Conservation (phyloP, 148 eudicot genomes). For the Vaccinium vitisidaea region DNA sequence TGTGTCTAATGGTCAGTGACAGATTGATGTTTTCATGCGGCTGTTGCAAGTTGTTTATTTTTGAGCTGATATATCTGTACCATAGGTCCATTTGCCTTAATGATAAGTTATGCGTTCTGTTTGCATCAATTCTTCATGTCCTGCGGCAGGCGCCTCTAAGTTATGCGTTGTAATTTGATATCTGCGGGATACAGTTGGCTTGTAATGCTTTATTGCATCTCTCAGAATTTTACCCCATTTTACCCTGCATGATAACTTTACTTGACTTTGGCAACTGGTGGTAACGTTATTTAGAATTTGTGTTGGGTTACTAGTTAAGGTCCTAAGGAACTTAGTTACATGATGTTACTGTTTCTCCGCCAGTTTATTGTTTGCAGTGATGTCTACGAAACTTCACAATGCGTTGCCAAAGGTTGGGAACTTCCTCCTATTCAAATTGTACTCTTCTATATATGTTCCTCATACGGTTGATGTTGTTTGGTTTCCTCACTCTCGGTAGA, state of each 20-base stretch:
- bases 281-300: neutral
- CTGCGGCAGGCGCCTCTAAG: neutral
- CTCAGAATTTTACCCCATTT: neutral
- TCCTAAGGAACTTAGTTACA: neutral
- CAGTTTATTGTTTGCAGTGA: neutral
- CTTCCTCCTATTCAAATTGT: neutral
- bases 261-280: neutral
- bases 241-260: neutral
- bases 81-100: conserved; percentile 22
- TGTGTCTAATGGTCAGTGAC: conserved; percentile 19
- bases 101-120: conserved; percentile 14
- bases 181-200: neutral
- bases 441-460: neutral
- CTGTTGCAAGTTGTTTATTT: conserved; percentile 25
- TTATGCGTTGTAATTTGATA: neutral
- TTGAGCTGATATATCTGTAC: conserved; percentile 30
- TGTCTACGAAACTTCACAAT: neutral
- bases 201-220: conserved; percentile 1
- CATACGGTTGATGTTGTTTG: neutral
- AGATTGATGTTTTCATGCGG: conserved; percentile 14
- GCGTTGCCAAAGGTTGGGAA: neutral
- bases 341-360: neutral
- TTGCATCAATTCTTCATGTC: conserved; percentile 9
- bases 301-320: neutral
- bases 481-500: neutral